Evolutionary conservation across 345 rosid genomes (phyloP).

Genomic region (Lepidium sativum): DNA sequence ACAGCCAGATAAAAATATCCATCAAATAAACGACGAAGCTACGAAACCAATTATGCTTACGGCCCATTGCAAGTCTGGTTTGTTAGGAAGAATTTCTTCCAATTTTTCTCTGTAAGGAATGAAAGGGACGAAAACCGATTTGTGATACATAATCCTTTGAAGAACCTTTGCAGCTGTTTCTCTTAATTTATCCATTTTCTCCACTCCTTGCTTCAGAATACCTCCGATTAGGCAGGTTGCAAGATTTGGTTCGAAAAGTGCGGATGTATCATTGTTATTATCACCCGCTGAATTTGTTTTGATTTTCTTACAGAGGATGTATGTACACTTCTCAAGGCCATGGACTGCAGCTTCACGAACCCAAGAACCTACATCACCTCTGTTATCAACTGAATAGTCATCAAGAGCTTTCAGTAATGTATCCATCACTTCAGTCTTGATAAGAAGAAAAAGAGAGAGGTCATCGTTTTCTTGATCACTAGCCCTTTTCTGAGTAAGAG

Average conservation of each 20-base stretch:
- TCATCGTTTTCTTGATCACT: constrained; percentile 32
- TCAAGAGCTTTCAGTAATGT: constrained; percentile 76
- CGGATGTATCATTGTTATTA: background rate
- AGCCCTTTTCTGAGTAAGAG: constrained; percentile 31
- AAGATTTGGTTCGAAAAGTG: constrained; percentile 51
- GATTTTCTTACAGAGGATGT: constrained; percentile 52
- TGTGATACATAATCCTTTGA: constrained; percentile 59
- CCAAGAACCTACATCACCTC: constrained; percentile 99
- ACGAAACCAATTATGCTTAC: constrained; percentile 32
- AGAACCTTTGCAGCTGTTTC: constrained; percentile 82
- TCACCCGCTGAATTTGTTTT: constrained; percentile 18
- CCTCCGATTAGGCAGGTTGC: constrained; percentile 55
- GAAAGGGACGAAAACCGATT: constrained; percentile 43
- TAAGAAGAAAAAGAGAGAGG: constrained; percentile 45
- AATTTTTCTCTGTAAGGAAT: constrained; percentile 64
- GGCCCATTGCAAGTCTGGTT: constrained; percentile 54
- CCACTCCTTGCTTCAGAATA: constrained; percentile 80
- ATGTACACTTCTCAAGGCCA: constrained; percentile 81
- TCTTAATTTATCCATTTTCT: constrained; percentile 92
- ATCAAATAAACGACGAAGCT: background rate
- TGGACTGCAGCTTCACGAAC: constrained; percentile 95
- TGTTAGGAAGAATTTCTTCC: constrained; percentile 57
- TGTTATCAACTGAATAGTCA: constrained; percentile 89
- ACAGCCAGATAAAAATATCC: background rate
- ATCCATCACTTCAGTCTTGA: constrained; percentile 74